Base-by-base conservation (phyloP, 2,329 filamentous ascomycete genomes). In the Trichophyton rubrum region DNA sequence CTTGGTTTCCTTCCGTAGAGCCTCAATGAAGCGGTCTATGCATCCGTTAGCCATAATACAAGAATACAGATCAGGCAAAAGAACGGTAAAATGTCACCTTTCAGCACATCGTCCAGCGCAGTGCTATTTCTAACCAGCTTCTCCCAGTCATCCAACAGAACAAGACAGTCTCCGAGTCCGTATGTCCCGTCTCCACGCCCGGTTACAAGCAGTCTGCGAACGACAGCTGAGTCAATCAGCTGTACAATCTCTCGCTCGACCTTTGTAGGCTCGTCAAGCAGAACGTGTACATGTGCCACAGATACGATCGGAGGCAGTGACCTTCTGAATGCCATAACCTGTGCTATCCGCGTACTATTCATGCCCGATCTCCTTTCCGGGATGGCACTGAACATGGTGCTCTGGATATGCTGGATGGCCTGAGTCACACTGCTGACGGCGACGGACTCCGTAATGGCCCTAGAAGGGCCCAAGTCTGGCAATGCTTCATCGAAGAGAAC, bases 231-330 rank as follows among this genome's bases (percentile, higher is more conserved):
- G 30, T 75, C 75, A 3, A 80, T 71, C 35, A 85, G 69, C 24
- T 80, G 74, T 15, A 79, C 78, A 56, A 85, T 80, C 65, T 85
- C 82, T 43, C 81, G 75, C 67, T 86, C 84, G 0, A 79, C 81
- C n/a, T 71, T 72, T 0, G 83, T 85, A 3, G 82, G 78, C 1
- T 80, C 80, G 22, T 75, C 71, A 41, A 80, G 74, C 13, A 86
- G 67, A 1, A 82, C 82, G 69, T 85, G 81, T 0, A 86, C 72
- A 70, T 86, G 83, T 17, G 82, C 80, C 53, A 84, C 71, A 0
- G 81, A 83, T 9, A 83, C 81, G 30, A 85, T 75, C 0, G 81
- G 80, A 11, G 84, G 82, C 53, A 86, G 67, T 47, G 73, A 75
- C 56, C 71, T 75, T 11, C 82, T 77, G 62, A 80, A 78, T 59